phyloP scores from a whole-genome alignment of 2,329 filamentous ascomycete species.

The Pseudovirgaria hyperparasitica region DNA sequence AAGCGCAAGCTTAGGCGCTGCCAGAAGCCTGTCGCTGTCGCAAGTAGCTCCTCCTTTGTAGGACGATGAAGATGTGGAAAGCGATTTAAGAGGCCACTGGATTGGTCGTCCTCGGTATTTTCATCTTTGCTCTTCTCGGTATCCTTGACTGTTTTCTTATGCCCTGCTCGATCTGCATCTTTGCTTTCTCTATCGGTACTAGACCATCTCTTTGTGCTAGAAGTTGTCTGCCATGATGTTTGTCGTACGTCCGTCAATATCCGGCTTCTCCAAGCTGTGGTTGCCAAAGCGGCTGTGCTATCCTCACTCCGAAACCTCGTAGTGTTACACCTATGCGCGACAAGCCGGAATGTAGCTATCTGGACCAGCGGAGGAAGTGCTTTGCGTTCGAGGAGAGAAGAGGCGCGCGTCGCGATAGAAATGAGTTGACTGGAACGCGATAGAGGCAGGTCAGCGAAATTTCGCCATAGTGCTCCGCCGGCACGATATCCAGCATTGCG shows the following conservation, averaged over 20 bases:
- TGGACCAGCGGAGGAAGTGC: constrained; percentile 1
- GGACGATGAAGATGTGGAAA: constrained; percentile 64
- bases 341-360: constrained; percentile 5
- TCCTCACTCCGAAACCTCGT: constrained; percentile 10
- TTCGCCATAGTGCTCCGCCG: constrained; percentile 21
- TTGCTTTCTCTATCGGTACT: too few species aligned
- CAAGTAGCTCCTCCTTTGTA: constrained; percentile 83
- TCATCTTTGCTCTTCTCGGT: constrained; percentile 7
- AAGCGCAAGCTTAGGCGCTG: constrained; percentile 80
- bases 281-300: constrained; percentile 10
- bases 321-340: constrained; percentile 2
- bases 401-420: constrained; percentile 1
- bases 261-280: constrained; percentile 9
- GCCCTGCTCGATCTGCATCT: constrained; percentile 15
- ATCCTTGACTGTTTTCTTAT: constrained; percentile 12
- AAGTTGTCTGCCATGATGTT: constrained; percentile 27
- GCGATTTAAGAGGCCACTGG: constrained; percentile 38
- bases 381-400: not conserved
- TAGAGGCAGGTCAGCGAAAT: constrained; percentile 15
- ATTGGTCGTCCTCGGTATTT: constrained; percentile 12
- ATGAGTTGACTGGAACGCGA: constrained; percentile 1
- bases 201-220: too few species aligned
- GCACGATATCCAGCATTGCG: constrained; percentile 27
- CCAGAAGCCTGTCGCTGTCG: constrained; percentile 87
- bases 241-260: constrained; percentile 12